These are phyloP conservation scores for Taphrina wiesneri DNA, from an alignment of 1,139 yeast genomes.

Conservation along the genomic window DNA sequence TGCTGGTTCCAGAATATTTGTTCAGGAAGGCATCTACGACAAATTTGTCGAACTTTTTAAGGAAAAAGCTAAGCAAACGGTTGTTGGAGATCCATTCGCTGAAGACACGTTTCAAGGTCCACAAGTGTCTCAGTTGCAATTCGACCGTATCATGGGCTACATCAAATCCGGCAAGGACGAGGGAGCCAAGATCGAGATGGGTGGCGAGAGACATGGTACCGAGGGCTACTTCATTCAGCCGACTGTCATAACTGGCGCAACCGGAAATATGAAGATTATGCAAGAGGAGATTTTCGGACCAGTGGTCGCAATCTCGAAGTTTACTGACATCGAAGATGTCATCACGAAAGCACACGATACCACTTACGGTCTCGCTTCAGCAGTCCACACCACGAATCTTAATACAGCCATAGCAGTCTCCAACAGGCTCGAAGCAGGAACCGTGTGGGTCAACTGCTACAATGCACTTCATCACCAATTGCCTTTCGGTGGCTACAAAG, in stretches of 20 bases:
- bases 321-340: constrained; percentile 70
- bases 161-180: constrained; percentile 71
- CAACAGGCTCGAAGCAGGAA: constrained; percentile 71
- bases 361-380: constrained; percentile 81
- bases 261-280: constrained; percentile 65
- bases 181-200: constrained; percentile 74
- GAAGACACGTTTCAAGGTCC: constrained; percentile 77
- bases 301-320: constrained; percentile 72
- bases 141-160: constrained; percentile 70
- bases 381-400: constrained; percentile 68
- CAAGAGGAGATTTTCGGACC: constrained; percentile 89
- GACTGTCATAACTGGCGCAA: constrained; percentile 73
- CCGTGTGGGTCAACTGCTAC: constrained; percentile 80
- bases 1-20: constrained; percentile 79
- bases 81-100: constrained; percentile 75
- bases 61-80: constrained; percentile 53
- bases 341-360: constrained; percentile 69
- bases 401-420: constrained; percentile 65
- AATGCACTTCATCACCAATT: constrained; percentile 79
- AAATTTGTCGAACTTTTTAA: constrained; percentile 58
- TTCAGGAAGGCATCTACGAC: constrained; percentile 76
- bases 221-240: constrained; percentile 81
- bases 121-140: constrained; percentile 73
- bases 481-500: constrained; percentile 80
- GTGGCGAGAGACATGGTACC: constrained; percentile 64